Base-by-base conservation (phyloP, 495 filamentous ascomycete species). In the Lophium mytilinum region DNA sequence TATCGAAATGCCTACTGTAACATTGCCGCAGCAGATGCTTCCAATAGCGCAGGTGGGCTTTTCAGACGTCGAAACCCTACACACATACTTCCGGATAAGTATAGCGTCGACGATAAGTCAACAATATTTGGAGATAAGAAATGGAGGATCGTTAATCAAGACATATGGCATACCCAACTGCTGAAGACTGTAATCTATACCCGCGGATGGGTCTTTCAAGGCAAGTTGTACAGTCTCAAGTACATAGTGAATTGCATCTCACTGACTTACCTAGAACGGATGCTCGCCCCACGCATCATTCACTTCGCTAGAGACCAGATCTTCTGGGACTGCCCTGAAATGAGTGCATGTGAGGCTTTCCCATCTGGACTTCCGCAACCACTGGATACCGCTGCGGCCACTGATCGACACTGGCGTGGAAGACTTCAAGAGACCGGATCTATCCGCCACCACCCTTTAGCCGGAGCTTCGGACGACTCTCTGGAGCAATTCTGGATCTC, bases 181-280 rank as follows among this genome's bases (percentile, higher is more conserved):
- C 51, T 63, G n/a, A 14, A 47, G 12, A 52, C 60, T 3, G 10
- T 9, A 4, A 33, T 63, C 17, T 63, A 63, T 34, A 36, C 9
- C 15, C 43, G 60, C 0, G 60, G 60, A 5, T 63, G 60, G 60
- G 60, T 63, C 12, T 63, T 63, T 18, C 60, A 63, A 39, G 58
- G 58, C 52, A 40, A 37, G 18, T 52, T 17, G 10, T 6, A 11
- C 7, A 47, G 24, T 3, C 18, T 24, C n/a, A n/a, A 30, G 0
- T 42, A n/a, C 1, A 18, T 42, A 8, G 14, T 42, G 40, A 3
- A 18, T 42, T 18, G 4, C 40, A 37, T 47, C 9, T 9, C 40
- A 36, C 9, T 9, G 12, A 34, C 14, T 10, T 17, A 6, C 6
- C 4, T 8, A 58, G 60, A 63, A 41, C 55, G 60, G 1, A 63